phyloP scores from a whole-genome alignment of 441 rosid genomes.

The Rhodomyrtus psidioides region DNA sequence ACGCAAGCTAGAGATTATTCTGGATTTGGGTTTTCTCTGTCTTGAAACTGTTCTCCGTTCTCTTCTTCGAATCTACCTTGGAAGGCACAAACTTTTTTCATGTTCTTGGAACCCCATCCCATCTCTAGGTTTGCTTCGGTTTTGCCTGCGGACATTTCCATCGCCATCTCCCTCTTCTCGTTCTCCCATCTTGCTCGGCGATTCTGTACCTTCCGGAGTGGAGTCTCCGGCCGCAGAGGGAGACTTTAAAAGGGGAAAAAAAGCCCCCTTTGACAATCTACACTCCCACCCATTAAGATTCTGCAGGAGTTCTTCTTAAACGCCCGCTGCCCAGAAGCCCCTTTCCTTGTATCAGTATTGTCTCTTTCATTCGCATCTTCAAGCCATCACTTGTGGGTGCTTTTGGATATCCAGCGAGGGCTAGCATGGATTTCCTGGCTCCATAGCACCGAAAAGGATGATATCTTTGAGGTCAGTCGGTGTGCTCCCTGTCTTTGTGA shows the following conservation, averaged over 20 bases:
- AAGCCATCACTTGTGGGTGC: background rate
- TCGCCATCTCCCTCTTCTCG: background rate
- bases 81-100: background rate
- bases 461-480: slow-evolving; percentile 36
- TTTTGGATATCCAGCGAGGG: background rate
- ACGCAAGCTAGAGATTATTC: background rate
- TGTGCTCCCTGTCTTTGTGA: background rate
- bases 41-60: background rate
- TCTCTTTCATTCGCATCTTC: background rate
- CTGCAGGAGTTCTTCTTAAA: background rate
- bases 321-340: background rate
- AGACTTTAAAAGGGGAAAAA: background rate
- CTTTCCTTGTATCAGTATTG: background rate
- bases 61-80: background rate
- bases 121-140: background rate
- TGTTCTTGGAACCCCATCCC: background rate
- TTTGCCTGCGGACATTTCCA: background rate
- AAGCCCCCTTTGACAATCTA: background rate
- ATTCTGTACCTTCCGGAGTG: background rate
- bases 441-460: slow-evolving; percentile 32
- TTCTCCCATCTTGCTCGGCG: background rate
- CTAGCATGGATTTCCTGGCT: slow-evolving; percentile 21
- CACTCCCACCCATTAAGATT: background rate
- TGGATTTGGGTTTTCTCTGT: background rate
- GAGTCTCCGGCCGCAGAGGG: background rate